Evolutionary conservation across 106 monocot genomes (phyloP), one percentile per base, ranked within the genome.

Genomic region (Platanthera zijinensis): DNA sequence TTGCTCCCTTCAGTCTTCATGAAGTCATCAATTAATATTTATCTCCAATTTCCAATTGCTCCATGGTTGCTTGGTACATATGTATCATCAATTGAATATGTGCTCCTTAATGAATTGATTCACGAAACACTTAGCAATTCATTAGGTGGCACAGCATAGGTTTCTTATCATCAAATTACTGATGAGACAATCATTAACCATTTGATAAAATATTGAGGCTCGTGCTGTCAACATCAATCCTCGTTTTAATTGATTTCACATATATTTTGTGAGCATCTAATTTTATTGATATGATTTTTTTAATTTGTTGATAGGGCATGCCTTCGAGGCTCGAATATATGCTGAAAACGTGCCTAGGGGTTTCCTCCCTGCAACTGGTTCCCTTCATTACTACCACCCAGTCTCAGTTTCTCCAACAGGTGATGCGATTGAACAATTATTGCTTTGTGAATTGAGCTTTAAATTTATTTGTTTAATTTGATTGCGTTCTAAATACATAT

Each of bases 281-380:
- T 10, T 62, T 62, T 21, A 6, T 66, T 66, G 32, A 66, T 66
- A 32, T 66, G 66, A 12, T 66, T 19, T 66, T 66, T 39, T 66
- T 30, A 10, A 25, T 11, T 66, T 66, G 66, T 21, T 11, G 22
- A 68, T 73, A 99, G 99, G 99, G 0, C 99, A 94, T 88, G 86
- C 99, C 10, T 99, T 99, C 88, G 99, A 99, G 82, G 99, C 94
- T 76, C 84, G 99, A 69, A 94, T 99, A 87, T 99, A 99, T 82
- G 99, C 99, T 72, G 99, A 99, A 87, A 99, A 94, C 82, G 94
- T 99, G 45, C 75, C 86, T 66, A 94, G 79, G 80, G 99, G 99
- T 72, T 99, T 99, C 84, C 99, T 99, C 74, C 99, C 99, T 85
- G 99, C 99, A 48, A 83, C 87, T 82, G 99, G 99, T 76, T 85